Conservation (phyloP, 1,284 basidiomycete species). For the Kwoniella shivajii region DNA sequence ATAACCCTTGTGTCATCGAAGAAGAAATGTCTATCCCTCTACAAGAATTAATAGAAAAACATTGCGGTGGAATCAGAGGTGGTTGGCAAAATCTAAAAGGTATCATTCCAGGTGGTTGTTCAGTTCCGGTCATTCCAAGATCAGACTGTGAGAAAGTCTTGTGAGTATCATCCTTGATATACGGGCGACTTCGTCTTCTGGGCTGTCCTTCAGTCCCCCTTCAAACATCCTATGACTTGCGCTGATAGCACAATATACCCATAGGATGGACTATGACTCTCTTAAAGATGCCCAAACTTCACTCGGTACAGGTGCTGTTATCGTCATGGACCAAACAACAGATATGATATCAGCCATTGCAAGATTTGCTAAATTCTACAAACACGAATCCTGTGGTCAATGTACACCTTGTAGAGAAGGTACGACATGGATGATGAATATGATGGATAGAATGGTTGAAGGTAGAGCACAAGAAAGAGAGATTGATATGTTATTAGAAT, state of each 20-base stretch:
- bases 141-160: slow-evolving; percentile 78
- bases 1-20: slow-evolving; percentile 96
- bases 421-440: slow-evolving; percentile 98
- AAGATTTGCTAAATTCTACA: slow-evolving; percentile 92
- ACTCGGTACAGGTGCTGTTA: slow-evolving; percentile 95
- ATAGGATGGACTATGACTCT: slow-evolving; percentile 99
- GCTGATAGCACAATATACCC: too few relatives aligned
- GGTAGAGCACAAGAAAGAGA: slow-evolving; percentile 88
- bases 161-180: too few relatives aligned
- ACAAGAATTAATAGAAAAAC: slow-evolving; percentile 91
- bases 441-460: slow-evolving; percentile 85
- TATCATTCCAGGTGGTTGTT: slow-evolving; percentile 92
- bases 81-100: slow-evolving; percentile 94
- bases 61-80: slow-evolving; percentile 90
- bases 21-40: slow-evolving; percentile 99
- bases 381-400: slow-evolving; percentile 98
- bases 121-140: slow-evolving; percentile 90
- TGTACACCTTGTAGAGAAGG: slow-evolving; percentile 97
- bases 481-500: slow-evolving; percentile 94
- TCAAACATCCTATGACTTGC: too few relatives aligned
- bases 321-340: slow-evolving; percentile 98
- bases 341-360: slow-evolving; percentile 92
- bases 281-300: slow-evolving; percentile 92
- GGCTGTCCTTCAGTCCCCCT: too few relatives aligned
- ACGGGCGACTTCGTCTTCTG: too few relatives aligned